phyloP scores from a whole-genome alignment of 352 stramenopile species.

The Pythium rhizo-oryzae region DNA sequence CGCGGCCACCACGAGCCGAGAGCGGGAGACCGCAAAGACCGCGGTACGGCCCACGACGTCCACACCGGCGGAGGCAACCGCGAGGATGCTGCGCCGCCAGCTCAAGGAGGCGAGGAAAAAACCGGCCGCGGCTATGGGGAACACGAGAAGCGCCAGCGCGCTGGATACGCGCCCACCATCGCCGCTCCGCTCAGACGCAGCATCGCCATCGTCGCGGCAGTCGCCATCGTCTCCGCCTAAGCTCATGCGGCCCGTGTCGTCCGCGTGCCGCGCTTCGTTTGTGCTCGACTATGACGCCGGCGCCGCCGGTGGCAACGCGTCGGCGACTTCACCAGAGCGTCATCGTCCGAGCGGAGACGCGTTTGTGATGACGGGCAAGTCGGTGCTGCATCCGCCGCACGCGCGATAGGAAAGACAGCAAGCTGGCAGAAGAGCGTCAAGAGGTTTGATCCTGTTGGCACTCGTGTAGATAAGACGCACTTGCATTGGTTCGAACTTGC shows the following conservation, averaged over 20 bases:
- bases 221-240: neutral
- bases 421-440: neutral
- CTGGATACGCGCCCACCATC: neutral
- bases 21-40: too few species aligned
- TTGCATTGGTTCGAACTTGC: too few species aligned
- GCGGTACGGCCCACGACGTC: too few species aligned
- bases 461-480: neutral
- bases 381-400: neutral
- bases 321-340: neutral
- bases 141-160: neutral
- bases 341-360: neutral
- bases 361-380: constrained; percentile 11
- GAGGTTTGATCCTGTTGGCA: neutral
- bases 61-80: neutral
- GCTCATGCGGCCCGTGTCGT: constrained; percentile 3
- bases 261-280: neutral
- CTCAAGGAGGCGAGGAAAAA: neutral
- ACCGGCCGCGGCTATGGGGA: neutral
- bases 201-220: neutral
- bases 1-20: neutral
- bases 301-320: neutral
- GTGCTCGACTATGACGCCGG: neutral
- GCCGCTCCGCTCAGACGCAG: neutral
- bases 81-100: constrained; percentile 6
- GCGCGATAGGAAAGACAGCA: neutral